These are phyloP conservation scores for Elsinoe arachidis DNA, from an alignment of 2,329 filamentous ascomycete species.

Conservation along the genomic window DNA sequence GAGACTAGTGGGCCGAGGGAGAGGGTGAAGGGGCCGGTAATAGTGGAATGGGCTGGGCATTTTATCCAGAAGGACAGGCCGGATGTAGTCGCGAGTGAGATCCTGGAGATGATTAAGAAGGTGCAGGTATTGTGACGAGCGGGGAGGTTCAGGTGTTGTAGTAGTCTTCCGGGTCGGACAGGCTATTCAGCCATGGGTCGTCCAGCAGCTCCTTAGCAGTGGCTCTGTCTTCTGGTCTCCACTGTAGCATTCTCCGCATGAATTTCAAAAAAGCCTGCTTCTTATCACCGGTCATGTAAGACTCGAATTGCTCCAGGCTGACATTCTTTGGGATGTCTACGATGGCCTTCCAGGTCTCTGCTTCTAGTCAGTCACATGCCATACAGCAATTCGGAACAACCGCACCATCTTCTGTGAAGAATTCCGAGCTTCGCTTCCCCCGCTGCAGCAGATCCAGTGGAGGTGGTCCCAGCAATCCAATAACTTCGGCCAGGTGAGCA, in stretches of 20 bases:
- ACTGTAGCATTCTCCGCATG: conserved; percentile 31
- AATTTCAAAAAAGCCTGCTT: conserved; percentile 31
- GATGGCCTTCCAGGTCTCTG: conserved; percentile 5
- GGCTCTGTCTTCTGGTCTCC: conserved; percentile 32
- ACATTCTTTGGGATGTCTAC: conserved; percentile 12
- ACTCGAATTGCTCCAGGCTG: conserved; percentile 17
- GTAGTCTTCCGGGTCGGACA: conserved; percentile 17
- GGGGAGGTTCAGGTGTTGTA: neutral
- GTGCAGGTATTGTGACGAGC: neutral
- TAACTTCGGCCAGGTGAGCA: conserved; percentile 21
- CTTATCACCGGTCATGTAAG: conserved; percentile 19
- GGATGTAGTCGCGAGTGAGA: conserved; percentile 30
- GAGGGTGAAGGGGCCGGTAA: conserved; percentile 35
- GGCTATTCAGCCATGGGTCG: conserved; percentile 18
- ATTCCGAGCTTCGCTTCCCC: conserved; percentile 16
- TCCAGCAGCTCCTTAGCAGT: conserved; percentile 32
- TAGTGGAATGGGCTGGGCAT: conserved; percentile 44
- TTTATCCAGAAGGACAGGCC: conserved; percentile 50
- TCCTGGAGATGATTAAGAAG: neutral
- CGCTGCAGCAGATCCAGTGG: conserved; percentile 20
- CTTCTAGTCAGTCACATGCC: neutral
- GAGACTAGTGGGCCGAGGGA: conserved; percentile 35
- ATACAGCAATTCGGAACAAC: neutral
- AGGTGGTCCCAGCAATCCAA: conserved; percentile 22
- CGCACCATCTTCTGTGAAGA: conserved; percentile 18